These are phyloP conservation scores for Claviceps monticola DNA, from an alignment of 2,329 filamentous ascomycete species.

Conservation along the genomic window DNA sequence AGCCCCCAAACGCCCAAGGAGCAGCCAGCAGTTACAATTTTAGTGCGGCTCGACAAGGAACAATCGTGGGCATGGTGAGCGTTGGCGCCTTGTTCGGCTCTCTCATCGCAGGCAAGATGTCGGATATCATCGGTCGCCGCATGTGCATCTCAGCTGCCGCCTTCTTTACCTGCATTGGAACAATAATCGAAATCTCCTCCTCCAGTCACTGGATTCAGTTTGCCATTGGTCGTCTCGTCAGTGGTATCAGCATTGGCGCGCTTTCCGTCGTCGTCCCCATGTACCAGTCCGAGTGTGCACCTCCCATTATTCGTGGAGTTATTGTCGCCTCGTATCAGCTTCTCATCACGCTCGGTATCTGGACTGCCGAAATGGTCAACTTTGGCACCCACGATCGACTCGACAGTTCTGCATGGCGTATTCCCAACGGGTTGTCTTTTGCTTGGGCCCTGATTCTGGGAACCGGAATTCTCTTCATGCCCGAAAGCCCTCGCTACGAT, in stretches of 20 bases:
- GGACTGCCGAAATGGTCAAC: constrained; percentile 43
- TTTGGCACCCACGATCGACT: constrained; percentile 39
- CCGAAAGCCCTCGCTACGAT: constrained; percentile 40
- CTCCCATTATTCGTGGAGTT: constrained; percentile 48
- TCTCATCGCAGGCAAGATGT: constrained; percentile 43
- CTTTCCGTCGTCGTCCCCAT: constrained; percentile 52
- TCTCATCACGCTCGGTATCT: constrained; percentile 56
- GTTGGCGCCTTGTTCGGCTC: constrained; percentile 46
- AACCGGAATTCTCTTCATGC: constrained; percentile 35
- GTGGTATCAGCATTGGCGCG: constrained; percentile 50
- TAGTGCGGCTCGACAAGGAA: constrained; percentile 44
- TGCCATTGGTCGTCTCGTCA: constrained; percentile 50
- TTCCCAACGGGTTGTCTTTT: constrained; percentile 44
- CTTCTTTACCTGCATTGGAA: constrained; percentile 50
- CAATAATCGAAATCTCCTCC: constrained; percentile 48
- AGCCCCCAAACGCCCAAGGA: constrained; percentile 22
- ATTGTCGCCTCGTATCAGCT: constrained; percentile 54
- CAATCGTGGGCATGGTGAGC: constrained; percentile 46
- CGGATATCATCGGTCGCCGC: constrained; percentile 47
- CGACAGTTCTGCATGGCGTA: constrained; percentile 44
- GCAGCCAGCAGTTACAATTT: constrained; percentile 21
- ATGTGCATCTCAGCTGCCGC: constrained; percentile 48
- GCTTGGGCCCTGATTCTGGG: constrained; percentile 40
- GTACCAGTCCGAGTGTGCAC: constrained; percentile 55
- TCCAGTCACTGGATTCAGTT: constrained; percentile 46